A percentile compares a stretch with the other conserved stretches of the same genome.
phyloP scores from a whole-genome alignment of 2,329 filamentous ascomycete genomes.

The Cladorrhinum sp. region DNA sequence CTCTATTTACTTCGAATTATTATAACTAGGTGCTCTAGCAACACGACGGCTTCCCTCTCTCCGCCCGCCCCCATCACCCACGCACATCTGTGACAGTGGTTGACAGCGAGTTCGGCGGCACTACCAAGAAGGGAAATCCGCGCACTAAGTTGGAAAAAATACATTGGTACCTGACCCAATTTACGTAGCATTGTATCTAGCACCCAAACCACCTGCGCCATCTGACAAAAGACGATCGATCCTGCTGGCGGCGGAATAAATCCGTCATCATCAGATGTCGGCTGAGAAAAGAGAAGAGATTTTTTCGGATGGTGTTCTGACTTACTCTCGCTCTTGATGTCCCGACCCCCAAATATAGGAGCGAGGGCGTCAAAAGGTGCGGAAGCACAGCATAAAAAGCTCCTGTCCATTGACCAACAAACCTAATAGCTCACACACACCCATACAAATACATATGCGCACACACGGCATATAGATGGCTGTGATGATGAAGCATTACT shows the following conservation, averaged over 20 bases:
- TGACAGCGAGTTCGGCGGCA: conserved; percentile 16
- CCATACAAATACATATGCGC: not conserved
- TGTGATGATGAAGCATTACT: not conserved
- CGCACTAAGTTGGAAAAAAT: not conserved
- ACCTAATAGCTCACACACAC: conserved; percentile 6
- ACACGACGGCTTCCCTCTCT: not conserved
- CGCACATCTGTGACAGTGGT: not conserved
- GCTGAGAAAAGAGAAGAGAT: not conserved
- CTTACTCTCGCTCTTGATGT: not conserved
- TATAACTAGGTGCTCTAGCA: not conserved
- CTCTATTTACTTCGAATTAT: not conserved
- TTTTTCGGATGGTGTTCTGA: not conserved
- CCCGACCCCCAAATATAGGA: not conserved
- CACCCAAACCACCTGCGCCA: not conserved
- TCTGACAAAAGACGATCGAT: not conserved
- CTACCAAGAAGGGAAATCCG: conserved; percentile 24
- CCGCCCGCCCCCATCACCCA: not conserved
- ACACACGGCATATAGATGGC: not conserved
- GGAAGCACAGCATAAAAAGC: conserved; percentile 9
- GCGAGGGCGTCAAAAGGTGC: not conserved
- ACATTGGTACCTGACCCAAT: conserved; percentile 1
- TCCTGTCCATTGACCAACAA: not conserved
- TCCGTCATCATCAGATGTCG: not conserved
- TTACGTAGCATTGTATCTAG: conserved; percentile 19
- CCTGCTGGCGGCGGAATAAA: conserved; percentile 11